phyloP scores from a whole-genome alignment of 2,329 filamentous ascomycete species.

The Bertia moriformis region DNA sequence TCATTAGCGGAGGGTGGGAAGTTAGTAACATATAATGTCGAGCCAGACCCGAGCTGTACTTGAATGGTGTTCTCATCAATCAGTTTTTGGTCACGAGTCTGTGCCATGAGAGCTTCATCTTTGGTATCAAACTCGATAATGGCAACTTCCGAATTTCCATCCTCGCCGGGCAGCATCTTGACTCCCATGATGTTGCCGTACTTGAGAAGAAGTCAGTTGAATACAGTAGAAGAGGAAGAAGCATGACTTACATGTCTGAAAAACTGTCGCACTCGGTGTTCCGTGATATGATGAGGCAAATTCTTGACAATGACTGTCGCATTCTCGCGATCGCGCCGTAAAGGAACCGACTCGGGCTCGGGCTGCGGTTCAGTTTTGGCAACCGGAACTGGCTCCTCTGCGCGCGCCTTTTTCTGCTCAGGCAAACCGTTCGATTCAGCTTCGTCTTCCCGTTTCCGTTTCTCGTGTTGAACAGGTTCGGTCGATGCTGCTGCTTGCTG shows the following conservation, averaged over 20 bases:
- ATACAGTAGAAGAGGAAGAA: not conserved
- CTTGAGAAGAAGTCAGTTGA: not conserved
- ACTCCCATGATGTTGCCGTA: slow-evolving; percentile 65
- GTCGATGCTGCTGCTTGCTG: slow-evolving; percentile 2
- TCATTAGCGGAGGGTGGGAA: slow-evolving; percentile 70
- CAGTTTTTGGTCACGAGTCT: slow-evolving; percentile 68
- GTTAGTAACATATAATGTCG: slow-evolving; percentile 82
- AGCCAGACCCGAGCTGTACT: slow-evolving; percentile 60
- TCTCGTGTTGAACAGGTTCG: slow-evolving; percentile 10
- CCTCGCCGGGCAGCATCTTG: slow-evolving; percentile 47
- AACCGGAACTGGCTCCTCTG: slow-evolving; percentile 26
- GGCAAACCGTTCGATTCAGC: not conserved
- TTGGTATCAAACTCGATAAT: slow-evolving; percentile 72
- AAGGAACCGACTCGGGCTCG: slow-evolving; percentile 14
- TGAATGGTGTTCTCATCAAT: slow-evolving; percentile 60
- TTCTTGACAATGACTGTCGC: slow-evolving; percentile 70
- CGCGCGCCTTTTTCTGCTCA: slow-evolving; percentile 45
- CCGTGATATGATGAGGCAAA: slow-evolving; percentile 54
- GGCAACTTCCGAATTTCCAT: slow-evolving; percentile 49
- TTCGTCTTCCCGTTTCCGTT: not conserved
- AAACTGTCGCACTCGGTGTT: slow-evolving; percentile 69
- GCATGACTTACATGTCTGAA: slow-evolving; percentile 42
- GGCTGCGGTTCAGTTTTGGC: slow-evolving; percentile 13
- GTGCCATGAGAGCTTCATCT: slow-evolving; percentile 69
- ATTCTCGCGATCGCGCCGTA: slow-evolving; percentile 79